Percentiles rank a stretch among this genome's conserved stretches.
These are phyloP conservation scores for Phytophthora pinifolia DNA, from an alignment of 352 stramenopile species.

Conservation along the genomic window DNA sequence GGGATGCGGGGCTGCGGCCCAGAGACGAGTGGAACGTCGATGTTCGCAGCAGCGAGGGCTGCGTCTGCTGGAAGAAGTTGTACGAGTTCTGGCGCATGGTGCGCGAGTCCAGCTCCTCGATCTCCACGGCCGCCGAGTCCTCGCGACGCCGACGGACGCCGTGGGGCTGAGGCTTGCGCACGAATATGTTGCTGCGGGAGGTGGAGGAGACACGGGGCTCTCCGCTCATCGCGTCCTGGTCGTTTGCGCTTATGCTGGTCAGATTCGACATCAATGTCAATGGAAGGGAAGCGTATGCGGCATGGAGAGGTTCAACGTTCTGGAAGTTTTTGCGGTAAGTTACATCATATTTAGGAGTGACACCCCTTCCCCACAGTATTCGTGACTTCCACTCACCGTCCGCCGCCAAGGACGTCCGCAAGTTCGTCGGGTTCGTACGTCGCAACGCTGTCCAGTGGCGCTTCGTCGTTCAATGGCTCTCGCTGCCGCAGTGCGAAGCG, in stretches of 20 bases:
- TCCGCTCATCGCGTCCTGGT: not conserved
- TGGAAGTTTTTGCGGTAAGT: no score
- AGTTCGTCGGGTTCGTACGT: slow-evolving; percentile 47
- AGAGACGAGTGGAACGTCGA: slow-evolving; percentile 28
- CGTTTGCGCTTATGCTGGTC: no score
- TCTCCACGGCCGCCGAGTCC: slow-evolving; percentile 40
- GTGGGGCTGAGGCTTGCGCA: slow-evolving; percentile 12
- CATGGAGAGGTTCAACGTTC: no score
- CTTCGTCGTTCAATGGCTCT: slow-evolving; percentile 18
- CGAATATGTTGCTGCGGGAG: slow-evolving; percentile 5
- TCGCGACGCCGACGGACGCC: slow-evolving; percentile 56
- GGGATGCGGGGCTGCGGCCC: slow-evolving; percentile 15
- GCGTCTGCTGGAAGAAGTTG: slow-evolving; percentile 65
- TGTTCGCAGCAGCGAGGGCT: slow-evolving; percentile 13
- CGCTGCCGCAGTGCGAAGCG: slow-evolving; percentile 59
- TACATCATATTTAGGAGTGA: no score
- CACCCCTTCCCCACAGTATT: no score
- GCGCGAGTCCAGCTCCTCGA: slow-evolving; percentile 67
- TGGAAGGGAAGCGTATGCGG: no score
- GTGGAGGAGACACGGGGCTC: not conserved
- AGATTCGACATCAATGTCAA: no score
- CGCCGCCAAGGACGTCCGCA: slow-evolving; percentile 49
- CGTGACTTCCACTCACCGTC: slow-evolving; percentile 11
- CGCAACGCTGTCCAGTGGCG: slow-evolving; percentile 27
- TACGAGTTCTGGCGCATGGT: slow-evolving; percentile 73